Percentiles rank a stretch among this genome's conserved stretches.
These are phyloP conservation scores for Sanghuangporus sanghuang DNA, from an alignment of 1,284 basidiomycete genomes.

Conservation along the genomic window DNA sequence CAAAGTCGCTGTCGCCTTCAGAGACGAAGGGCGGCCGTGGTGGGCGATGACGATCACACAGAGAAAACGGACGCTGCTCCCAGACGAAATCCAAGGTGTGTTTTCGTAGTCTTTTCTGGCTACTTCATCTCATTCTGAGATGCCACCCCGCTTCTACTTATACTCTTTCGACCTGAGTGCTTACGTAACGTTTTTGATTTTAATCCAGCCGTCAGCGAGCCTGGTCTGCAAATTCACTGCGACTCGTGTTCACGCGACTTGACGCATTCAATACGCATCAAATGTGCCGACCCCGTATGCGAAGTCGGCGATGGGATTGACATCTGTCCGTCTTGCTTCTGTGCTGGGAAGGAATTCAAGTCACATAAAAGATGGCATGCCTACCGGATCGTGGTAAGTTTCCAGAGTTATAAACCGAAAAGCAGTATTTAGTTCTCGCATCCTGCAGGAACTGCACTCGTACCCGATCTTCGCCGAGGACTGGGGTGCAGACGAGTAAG, in stretches of 20 bases:
- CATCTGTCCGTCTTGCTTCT: constrained; percentile 88
- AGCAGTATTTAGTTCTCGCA: background rate
- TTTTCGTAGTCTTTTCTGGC: constrained; percentile 22
- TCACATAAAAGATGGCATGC: constrained; percentile 86
- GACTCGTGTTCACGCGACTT: constrained; percentile 70
- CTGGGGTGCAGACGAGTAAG: constrained; percentile 97
- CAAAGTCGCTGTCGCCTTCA: background rate
- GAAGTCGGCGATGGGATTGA: constrained; percentile 76
- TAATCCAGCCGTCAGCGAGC: constrained; percentile 63
- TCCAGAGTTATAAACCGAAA: constrained; percentile 7
- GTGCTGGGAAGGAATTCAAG: constrained; percentile 84
- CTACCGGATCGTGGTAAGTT: constrained; percentile 85
- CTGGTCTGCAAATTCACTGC: constrained; percentile 72
- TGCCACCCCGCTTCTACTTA: constrained; percentile 10
- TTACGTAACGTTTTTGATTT: constrained; percentile 32
- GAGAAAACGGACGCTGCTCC: constrained; percentile 64
- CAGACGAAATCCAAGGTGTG: constrained; percentile 72
- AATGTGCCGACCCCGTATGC: constrained; percentile 81
- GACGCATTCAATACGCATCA: constrained; percentile 88
- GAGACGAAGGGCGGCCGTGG: constrained; percentile 4
- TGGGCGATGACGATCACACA: constrained; percentile 67
- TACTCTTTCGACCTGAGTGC: constrained; percentile 21
- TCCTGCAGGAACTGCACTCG: constrained; percentile 81
- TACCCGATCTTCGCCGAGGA: constrained; percentile 94
- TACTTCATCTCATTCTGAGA: constrained; percentile 16